Base-by-base conservation (phyloP, 257 asterid species). In the Solanum microdontum region DNA sequence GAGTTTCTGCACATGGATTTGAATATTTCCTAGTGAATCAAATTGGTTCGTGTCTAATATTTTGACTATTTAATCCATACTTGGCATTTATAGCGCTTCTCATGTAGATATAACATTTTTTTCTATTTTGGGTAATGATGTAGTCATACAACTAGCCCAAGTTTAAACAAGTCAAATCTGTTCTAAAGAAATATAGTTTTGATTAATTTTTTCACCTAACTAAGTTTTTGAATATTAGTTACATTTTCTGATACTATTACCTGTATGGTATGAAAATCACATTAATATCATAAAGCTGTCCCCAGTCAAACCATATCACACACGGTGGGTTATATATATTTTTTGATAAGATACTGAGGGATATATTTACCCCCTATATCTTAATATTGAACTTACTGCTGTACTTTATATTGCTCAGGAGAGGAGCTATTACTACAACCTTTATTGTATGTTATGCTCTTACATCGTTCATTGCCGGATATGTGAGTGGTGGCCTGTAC, bases 381-480 rank as follows among this genome's bases (percentile, higher is more conserved):
- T 28, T 28, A 17, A 80, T 48, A 26, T 40, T 79, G 64, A 43
- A 34, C 84, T 79, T 79, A 28, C 85, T 80, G 85, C 40, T 45
- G 19, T 45, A 80, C 85, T 45, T 80, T 45, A 64, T 89, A 77
- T 84, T 79, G 75, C 86, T 87, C 95, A 95, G 98, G 98, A 91
- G 98, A 90, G 98, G 98, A 93, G 95, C 97, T 87, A 94, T 94
- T 87, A 92, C 92, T 87, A 94, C 96, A 21, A 92, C 95, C 88
- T 95, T 95, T 64, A 92, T 95, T 34, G 90, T 94, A 39, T 94
- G 98, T 89, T 95, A 95, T 88, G 97, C 95, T 83, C 90, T 95
- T 87, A 95, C 98, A 86, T 94, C 98, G 13, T 94, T 95, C 90
- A 93, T 95, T 43, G 94, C 98, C 33, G 98, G 98, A 85, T 93